A percentile compares a stretch with the other conserved stretches of the same genome.
These are phyloP conservation scores for Quercus glauca DNA, from an alignment of 306 rosid species.

Conservation along the genomic window DNA sequence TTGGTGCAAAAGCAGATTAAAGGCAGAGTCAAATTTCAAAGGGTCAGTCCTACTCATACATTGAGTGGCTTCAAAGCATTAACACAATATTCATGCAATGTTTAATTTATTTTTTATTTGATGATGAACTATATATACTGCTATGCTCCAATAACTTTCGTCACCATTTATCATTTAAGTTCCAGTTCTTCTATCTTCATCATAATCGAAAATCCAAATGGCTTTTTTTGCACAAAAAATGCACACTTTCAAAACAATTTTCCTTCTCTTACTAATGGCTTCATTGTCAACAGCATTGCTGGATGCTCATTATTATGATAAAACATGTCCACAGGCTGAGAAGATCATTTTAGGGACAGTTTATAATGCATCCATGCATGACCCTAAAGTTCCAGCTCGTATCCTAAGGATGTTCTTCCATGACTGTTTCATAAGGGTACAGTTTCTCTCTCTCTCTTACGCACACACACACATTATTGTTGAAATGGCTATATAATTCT, in stretches of 20 bases:
- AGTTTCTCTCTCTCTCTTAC: constrained; percentile 1
- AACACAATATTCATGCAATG: constrained; percentile 5
- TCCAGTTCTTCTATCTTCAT: constrained; percentile 1
- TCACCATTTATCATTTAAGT: constrained; percentile 1
- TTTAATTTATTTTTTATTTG: not conserved
- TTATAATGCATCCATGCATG: constrained; percentile 46
- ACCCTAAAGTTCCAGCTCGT: constrained; percentile 70
- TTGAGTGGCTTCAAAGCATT: constrained; percentile 63
- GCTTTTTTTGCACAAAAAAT: constrained; percentile 26
- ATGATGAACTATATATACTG: constrained; percentile 29
- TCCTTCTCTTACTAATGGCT: constrained; percentile 30
- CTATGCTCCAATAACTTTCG: constrained; percentile 18
- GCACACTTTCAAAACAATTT: constrained; percentile 7
- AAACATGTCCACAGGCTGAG: constrained; percentile 60
- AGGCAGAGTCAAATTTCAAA: constrained; percentile 34
- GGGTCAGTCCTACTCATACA: constrained; percentile 32
- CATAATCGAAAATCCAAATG: constrained; percentile 24
- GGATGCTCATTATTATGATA: constrained; percentile 38
- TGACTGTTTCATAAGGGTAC: constrained; percentile 80
- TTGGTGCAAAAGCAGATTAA: constrained; percentile 40
- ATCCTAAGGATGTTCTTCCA: constrained; percentile 75
- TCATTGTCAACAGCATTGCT: constrained; percentile 39
- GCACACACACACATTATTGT: not conserved
- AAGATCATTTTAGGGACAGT: constrained; percentile 55
- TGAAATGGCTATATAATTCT: not conserved